Evolutionary conservation across 148 eudicot species (phyloP).

Genomic region (Heliamphora exappendiculata): DNA sequence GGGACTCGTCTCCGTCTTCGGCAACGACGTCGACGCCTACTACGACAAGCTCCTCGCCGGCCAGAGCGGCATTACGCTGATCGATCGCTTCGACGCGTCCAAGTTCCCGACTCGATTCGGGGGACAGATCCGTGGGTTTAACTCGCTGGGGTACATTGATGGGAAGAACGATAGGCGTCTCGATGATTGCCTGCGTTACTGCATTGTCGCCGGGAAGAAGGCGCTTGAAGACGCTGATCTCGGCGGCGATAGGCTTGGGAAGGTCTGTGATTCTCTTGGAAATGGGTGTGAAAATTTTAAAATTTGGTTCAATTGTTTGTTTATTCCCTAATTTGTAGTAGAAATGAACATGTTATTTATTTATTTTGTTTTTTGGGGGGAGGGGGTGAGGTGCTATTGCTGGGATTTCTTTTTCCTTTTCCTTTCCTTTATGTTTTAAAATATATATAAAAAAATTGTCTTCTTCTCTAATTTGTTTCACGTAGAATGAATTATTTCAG

Average conservation of each 20-base stretch:
- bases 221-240: slow-evolving; percentile 59
- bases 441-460: no score
- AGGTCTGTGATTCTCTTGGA: slow-evolving; percentile 25
- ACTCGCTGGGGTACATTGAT: slow-evolving; percentile 54
- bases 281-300: not conserved
- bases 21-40: slow-evolving; percentile 66
- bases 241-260: slow-evolving; percentile 40
- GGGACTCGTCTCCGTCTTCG: slow-evolving; percentile 93
- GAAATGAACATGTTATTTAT: not conserved
- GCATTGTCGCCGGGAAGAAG: slow-evolving; percentile 71
- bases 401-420: no score
- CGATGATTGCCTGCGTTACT: slow-evolving; percentile 53
- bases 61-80: slow-evolving; percentile 61
- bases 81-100: slow-evolving; percentile 83
- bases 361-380: not conserved
- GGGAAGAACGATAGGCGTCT: slow-evolving; percentile 61
- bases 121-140: slow-evolving; percentile 58
- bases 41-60: slow-evolving; percentile 76
- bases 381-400: no score
- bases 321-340: not conserved
- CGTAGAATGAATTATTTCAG: no score
- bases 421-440: no score
- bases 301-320: not conserved
- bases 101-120: slow-evolving; percentile 77
- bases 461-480: no score